Evolutionary conservation across 2,329 filamentous ascomycete genomes (phyloP).

Genomic region (Fulvia fulva): DNA sequence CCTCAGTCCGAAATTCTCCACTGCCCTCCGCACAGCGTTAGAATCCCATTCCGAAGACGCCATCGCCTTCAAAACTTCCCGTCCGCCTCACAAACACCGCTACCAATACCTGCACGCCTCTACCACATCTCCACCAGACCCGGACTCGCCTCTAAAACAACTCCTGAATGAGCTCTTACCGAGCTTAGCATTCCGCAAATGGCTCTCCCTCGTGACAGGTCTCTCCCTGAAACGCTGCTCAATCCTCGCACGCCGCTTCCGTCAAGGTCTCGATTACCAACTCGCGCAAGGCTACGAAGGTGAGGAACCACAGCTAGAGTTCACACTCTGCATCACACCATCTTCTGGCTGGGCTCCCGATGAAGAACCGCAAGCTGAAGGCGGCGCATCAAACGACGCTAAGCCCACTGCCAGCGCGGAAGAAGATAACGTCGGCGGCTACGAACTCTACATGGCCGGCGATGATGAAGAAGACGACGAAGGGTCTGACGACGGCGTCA

Average conservation of each 20-base stretch:
- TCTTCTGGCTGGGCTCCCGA: constrained; percentile 79
- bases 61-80: constrained; percentile 46
- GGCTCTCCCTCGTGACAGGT: constrained; percentile 79
- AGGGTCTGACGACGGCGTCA: constrained; percentile 38
- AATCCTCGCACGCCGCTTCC: constrained; percentile 80
- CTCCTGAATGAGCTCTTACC: constrained; percentile 79
- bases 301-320: constrained; percentile 72
- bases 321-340: constrained; percentile 83
- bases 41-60: constrained; percentile 56
- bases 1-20: constrained; percentile 71
- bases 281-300: constrained; percentile 78
- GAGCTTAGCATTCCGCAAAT: constrained; percentile 80
- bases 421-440: constrained; percentile 64
- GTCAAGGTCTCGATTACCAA: constrained; percentile 84
- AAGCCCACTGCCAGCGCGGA: constrained; percentile 42
- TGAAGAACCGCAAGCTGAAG: constrained; percentile 50
- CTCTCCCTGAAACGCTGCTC: constrained; percentile 70
- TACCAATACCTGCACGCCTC: constrained; percentile 70
- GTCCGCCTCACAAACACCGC: constrained; percentile 91
- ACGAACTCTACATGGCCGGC: constrained; percentile 91
- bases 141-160: constrained; percentile 61
- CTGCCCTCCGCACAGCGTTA: constrained; percentile 67
- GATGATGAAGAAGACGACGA: constrained; percentile 56
- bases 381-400: constrained; percentile 29
- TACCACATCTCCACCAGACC: constrained; percentile 21